Base-by-base conservation (phyloP, 2,329 filamentous ascomycete species). In the Elsinoe batatas region DNA sequence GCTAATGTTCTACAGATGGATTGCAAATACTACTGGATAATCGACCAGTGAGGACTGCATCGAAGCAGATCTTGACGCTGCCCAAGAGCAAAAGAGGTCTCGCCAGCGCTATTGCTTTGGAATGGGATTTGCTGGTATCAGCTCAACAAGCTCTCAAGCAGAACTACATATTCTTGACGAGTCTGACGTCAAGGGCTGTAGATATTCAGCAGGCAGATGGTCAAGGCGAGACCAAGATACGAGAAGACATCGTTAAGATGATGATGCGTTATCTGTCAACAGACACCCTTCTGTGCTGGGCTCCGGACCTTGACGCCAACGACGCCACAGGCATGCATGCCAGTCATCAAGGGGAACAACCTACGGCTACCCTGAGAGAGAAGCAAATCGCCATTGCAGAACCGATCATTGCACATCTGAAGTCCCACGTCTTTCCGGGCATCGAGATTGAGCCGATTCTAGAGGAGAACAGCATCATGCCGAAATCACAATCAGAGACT, bases 231-330 rank as follows among this genome's bases (percentile, higher is more conserved):
- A 67, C 64, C 13, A 74, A 76, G 20, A 76, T 86, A 36, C 79
- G 91, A 35, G 68, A 78, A 0, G 74, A 79, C 38, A 83, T 96
- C 46, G 73, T 85, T 13, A 76, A 74, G 15, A 84, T 82, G 60
- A 73, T 93, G 53, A 80, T 97, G 77, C 81, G 86, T 46, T 97
- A 97, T 70, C 79, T 98, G 22, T 84, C 90, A 64, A 97, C 93
- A 1, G 93, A 98, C 72, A 91, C 88, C 0, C 74, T 97, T 35
- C 81, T 98, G 1, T 97, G 91, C 79, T 95, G 90, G 88, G 89
- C 82, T 15, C 84, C 84, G 0, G 77, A 76, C 64, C 72, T 72
- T 56, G 72, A 72, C 44, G 62, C 73, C 58, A 71, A 78, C 67
- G 68, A 82, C 38, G 69, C 74, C 30, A 47, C 17, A 17, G 54